phyloP scores from a whole-genome alignment of 2,329 filamentous ascomycete species.

The Alternaria ventricosa region DNA sequence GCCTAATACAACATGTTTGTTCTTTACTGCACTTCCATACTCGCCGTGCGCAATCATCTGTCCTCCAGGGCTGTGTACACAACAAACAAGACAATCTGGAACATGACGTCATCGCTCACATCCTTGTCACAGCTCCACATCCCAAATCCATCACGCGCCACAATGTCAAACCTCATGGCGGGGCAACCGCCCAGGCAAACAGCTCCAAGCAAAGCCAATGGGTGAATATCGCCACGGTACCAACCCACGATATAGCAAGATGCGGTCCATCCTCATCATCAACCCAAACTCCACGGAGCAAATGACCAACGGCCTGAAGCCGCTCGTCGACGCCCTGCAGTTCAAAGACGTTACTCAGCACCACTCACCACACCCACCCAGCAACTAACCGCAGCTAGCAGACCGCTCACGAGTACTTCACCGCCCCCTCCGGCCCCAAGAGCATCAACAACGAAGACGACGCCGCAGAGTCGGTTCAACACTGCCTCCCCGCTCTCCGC shows the following conservation, averaged over 20 bases:
- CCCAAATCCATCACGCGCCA: constrained; percentile 14
- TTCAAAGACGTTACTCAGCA: constrained; percentile 52
- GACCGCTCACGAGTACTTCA: constrained; percentile 67
- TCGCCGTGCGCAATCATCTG: not conserved
- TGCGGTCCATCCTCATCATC: constrained; percentile 68
- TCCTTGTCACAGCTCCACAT: constrained; percentile 19
- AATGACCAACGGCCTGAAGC: constrained; percentile 73
- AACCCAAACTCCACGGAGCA: constrained; percentile 78
- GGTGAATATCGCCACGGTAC: constrained; percentile 32
- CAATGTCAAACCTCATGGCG: constrained; percentile 15
- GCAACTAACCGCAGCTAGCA: constrained; percentile 53
- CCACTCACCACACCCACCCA: constrained; percentile 33
- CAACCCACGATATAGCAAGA: constrained; percentile 34
- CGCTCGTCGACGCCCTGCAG: constrained; percentile 54
- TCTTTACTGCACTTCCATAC: not conserved
- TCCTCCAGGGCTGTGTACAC: not conserved
- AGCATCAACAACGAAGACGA: constrained; percentile 82
- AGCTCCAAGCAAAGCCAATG: constrained; percentile 18
- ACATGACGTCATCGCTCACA: constrained; percentile 17
- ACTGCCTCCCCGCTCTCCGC: constrained; percentile 65
- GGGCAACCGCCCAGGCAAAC: constrained; percentile 13
- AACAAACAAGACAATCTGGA: not conserved
- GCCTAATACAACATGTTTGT: constrained; percentile 14
- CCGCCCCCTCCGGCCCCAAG: constrained; percentile 68
- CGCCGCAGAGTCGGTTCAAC: constrained; percentile 66